Evolutionary conservation across 768 basidiomycete genomes (phyloP).

Genomic region (Cyclocybe aegerita): DNA sequence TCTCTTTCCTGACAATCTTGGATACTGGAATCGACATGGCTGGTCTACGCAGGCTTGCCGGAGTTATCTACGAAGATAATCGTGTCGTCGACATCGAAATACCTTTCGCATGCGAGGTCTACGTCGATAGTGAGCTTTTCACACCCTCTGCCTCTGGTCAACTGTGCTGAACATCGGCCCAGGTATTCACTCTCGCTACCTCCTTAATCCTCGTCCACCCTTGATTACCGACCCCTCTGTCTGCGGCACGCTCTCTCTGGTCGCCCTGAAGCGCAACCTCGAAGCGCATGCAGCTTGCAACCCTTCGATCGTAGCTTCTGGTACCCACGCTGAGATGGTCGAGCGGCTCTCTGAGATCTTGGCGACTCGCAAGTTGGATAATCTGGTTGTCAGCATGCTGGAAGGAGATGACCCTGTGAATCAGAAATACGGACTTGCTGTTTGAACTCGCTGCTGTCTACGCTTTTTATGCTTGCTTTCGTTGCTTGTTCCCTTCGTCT

Average conservation of each 20-base stretch:
- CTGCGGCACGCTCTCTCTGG: slow-evolving; percentile 41
- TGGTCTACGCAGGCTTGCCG: slow-evolving; percentile 54
- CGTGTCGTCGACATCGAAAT: slow-evolving; percentile 52
- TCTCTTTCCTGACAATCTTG: slow-evolving; percentile 49
- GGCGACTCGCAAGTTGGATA: slow-evolving; percentile 45
- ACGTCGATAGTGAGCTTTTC: slow-evolving; percentile 47
- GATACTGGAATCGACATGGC: slow-evolving; percentile 57
- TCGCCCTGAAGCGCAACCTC: slow-evolving; percentile 57
- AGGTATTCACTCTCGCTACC: slow-evolving; percentile 47
- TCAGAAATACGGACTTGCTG: not conserved
- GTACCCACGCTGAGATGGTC: slow-evolving; percentile 49
- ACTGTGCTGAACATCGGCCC: not conserved
- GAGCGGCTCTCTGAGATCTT: slow-evolving; percentile 46
- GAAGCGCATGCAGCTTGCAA: slow-evolving; percentile 53
- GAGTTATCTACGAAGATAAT: slow-evolving; percentile 30
- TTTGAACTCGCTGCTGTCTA: not conserved
- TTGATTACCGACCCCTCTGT: slow-evolving; percentile 43
- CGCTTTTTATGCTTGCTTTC: no score
- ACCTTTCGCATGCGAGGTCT: slow-evolving; percentile 49
- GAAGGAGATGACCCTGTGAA: slow-evolving; percentile 5
- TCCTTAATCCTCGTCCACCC: slow-evolving; percentile 45
- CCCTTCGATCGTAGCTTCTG: slow-evolving; percentile 39
- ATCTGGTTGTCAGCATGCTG: slow-evolving; percentile 44
- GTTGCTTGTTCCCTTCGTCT: no score
- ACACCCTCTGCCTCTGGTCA: not conserved